Conservation (phyloP, 2,329 filamentous ascomycete genomes). For the Trichoderma koningii region DNA sequence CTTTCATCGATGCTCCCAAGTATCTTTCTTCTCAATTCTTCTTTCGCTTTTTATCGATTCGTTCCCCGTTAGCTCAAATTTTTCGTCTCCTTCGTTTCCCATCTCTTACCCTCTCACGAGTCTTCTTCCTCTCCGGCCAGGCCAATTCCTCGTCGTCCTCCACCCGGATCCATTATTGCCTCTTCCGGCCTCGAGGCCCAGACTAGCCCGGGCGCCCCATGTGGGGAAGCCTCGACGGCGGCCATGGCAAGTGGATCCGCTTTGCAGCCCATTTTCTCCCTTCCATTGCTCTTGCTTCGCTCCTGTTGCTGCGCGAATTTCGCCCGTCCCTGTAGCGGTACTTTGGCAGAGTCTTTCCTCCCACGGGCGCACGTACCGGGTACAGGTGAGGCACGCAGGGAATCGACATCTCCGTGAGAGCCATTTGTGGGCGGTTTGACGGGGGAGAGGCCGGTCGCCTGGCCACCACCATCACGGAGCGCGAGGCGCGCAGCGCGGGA, state of each 20-base stretch:
- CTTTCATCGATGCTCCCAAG: conserved; percentile 8
- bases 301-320: conserved; percentile 28
- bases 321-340: conserved; percentile 18
- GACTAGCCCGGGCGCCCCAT: conserved; percentile 25
- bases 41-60: neutral
- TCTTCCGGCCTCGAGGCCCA: conserved; percentile 12
- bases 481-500: neutral
- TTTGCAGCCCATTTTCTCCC: neutral
- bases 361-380: neutral
- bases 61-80: too few species aligned
- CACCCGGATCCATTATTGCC: neutral
- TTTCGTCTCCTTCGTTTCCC: neutral
- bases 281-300: too few species aligned
- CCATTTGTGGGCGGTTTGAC: neutral
- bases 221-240: conserved; percentile 24
- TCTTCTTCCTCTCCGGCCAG: neutral
- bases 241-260: conserved; percentile 8
- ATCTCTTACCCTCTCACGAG: neutral
- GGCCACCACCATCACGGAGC: neutral
- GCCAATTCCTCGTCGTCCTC: neutral
- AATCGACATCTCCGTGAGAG: conserved; percentile 21
- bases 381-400: too few species aligned
- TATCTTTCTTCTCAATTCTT: neutral
- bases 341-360: neutral
- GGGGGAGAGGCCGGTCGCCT: too few species aligned